Base-by-base conservation (phyloP, 495 filamentous ascomycete genomes). In the Tetracladium setigerum region DNA sequence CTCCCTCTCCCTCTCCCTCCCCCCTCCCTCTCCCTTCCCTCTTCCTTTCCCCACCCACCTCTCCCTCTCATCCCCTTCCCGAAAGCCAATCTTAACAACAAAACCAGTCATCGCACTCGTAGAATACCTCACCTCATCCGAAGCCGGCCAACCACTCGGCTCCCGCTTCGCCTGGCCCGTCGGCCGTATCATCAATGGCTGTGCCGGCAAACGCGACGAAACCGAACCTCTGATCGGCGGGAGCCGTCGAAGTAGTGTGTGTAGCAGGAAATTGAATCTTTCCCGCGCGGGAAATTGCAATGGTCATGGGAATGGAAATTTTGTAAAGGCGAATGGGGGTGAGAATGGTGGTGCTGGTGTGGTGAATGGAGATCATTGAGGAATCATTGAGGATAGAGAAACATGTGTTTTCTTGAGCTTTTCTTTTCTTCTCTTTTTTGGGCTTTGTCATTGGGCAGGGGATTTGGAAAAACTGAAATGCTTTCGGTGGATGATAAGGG, bases 121-220 rank as follows among this genome's bases (percentile, higher is more conserved):
- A 5, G 57, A 60, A 39, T 60, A 60, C 30, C 51, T 60, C 27
- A 60, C 57, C 8, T 55, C 51, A 1, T 50, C 55, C 24, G 57
- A 60, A 32, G 57, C 52, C 5, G 57, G 54, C 7, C 47, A 57
- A 30, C 50, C 54, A 12, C 42, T 60, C 0, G 49, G 51, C 0
- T n/a, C 22, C 1, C 36, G 44, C 15, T 55, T 60, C 30, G 57
- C 57, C 4, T 60, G 55, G 51, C 57, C 57, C 0, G 57, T 49
- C 16, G 45, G 36, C 2, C 30, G 31, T n/a, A 15, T 58, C 32
- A 40, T 52, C 12, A 50, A 30, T 27, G 38, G 45, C n/a, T 16
- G 15, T 19, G 32, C 16, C 5, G 30, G 41, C 2, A 17, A 41
- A 39, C 15, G 6, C 18, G 10, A 37, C 18, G 15, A 41, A 45